phyloP scores from a whole-genome alignment of 2,329 filamentous ascomycete genomes.

The Aspergillus piperis region DNA sequence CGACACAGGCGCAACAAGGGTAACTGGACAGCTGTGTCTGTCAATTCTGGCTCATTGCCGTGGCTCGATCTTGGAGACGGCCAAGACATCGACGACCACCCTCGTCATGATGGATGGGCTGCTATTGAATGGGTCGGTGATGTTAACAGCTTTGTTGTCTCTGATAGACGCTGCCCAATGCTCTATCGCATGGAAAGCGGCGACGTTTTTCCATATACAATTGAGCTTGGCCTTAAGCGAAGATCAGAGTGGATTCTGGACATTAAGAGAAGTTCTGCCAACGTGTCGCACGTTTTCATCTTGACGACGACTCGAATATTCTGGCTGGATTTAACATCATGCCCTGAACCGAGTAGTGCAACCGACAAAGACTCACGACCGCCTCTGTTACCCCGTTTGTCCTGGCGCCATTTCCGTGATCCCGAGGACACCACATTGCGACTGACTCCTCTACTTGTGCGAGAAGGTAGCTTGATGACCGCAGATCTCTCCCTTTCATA shows the following conservation, averaged over 20 bases:
- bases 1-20: conserved; percentile 30
- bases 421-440: conserved; percentile 55
- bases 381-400: conserved; percentile 44
- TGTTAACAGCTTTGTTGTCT: conserved; percentile 51
- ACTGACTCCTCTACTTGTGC: conserved; percentile 35
- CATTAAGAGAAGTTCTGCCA: conserved; percentile 46
- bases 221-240: conserved; percentile 40
- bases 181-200: conserved; percentile 37
- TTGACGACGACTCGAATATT: conserved; percentile 56
- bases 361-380: conserved; percentile 23
- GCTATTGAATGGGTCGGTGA: conserved; percentile 43
- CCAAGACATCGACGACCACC: conserved; percentile 13
- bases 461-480: conserved; percentile 31
- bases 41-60: conserved; percentile 36
- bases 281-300: conserved; percentile 51
- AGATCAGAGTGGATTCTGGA: conserved; percentile 58
- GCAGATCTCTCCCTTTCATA: neutral
- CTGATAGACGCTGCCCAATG: conserved; percentile 49
- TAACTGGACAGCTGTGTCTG: conserved; percentile 31
- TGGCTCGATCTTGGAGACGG: conserved; percentile 19
- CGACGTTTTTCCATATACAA: conserved; percentile 26
- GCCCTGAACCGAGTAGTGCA: conserved; percentile 26
- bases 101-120: conserved; percentile 48
- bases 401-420: conserved; percentile 58
- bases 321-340: conserved; percentile 43